Base-by-base conservation (phyloP, 2,329 filamentous ascomycete genomes). In the Venturia pyrina region DNA sequence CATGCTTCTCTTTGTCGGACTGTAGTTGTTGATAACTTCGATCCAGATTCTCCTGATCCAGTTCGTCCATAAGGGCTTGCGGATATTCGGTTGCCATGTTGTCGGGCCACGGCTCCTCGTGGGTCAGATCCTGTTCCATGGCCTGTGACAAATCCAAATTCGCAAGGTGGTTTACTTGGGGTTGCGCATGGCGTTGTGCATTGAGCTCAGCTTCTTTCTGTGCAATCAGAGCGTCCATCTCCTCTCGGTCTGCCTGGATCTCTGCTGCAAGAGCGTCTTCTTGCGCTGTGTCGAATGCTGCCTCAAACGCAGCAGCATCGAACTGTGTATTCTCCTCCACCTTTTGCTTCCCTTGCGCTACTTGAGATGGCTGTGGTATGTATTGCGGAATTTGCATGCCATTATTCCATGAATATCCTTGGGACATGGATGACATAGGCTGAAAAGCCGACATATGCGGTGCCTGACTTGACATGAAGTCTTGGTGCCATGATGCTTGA, bases 401-500 rank as follows among this genome's bases (percentile, higher is more conserved):
- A 68, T 53, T 37, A 15, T 73, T 73, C 19, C 70, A 70, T 10
- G 70, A 62, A 69, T 74, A 72, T 21, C 71, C 70, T 4, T 69
- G 69, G 65, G 73, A 74, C 32, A 69, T 67, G 62, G 65, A 70
- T 41, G 73, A 65, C 17, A 50, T 65, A 44, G 72, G 72, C 17
- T 72, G 68, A 40, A 75, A 75, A 8, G 71, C 67, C 65, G 73
- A 71, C 65, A 74, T 74, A 43, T 72, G 70, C n/a, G 68, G 65
- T 66, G 79, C 77, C 50, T 77, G 74, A 40, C 72, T 70, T 32
- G 74, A 73, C 70, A 83, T 73, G 70, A 88, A 88, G 69, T 87
- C 85, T 70, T 84, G 79, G 63, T 87, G 85, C 86, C 86, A 88
- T 77, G 78, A 77, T 73, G 37, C 68, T 17, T 63, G 37, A 11